phyloP scores from a whole-genome alignment of 805 yeast genomes.

The Kodamaea hsintzibuensis region DNA sequence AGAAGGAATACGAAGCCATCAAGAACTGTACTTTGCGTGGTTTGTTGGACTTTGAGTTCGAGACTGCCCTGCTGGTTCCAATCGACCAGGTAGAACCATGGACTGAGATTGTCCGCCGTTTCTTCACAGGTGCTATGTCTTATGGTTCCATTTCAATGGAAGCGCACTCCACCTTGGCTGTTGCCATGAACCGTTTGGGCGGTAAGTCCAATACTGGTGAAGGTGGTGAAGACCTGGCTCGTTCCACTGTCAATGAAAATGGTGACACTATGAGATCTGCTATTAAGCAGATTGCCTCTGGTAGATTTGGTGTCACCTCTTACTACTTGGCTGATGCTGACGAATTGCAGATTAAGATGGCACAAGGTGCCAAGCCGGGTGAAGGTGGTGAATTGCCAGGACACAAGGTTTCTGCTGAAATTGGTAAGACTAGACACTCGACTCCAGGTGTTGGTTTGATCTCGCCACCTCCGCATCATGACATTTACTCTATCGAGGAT shows the following conservation, averaged over 20 bases:
- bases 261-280: conserved; percentile 99
- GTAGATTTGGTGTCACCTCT: conserved; percentile 97
- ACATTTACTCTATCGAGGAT: conserved; percentile 96
- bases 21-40: conserved; percentile 94
- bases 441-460: conserved; percentile 96
- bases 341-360: conserved; percentile 97
- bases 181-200: conserved; percentile 97
- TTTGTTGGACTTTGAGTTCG: conserved; percentile 84
- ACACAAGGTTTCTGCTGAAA: conserved; percentile 80
- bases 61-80: conserved; percentile 72
- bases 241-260: conserved; percentile 73
- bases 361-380: conserved; percentile 99
- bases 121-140: conserved; percentile 99
- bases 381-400: conserved; percentile 99
- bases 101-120: conserved; percentile 97
- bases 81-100: conserved; percentile 98
- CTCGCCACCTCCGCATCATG: conserved; percentile 99
- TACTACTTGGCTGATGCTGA: conserved; percentile 94
- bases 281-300: conserved; percentile 96
- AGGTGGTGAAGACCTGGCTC: conserved; percentile 98
- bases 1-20: conserved; percentile 89
- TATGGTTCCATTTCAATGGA: conserved; percentile 99
- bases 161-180: conserved; percentile 95
- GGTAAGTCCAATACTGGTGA: conserved; percentile 99
- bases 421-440: conserved; percentile 95